Percentiles rank a stretch among this genome's conserved stretches.
Evolutionary conservation across 305 asterid genomes (phyloP).

Genomic region (Fraxinus paxiana): DNA sequence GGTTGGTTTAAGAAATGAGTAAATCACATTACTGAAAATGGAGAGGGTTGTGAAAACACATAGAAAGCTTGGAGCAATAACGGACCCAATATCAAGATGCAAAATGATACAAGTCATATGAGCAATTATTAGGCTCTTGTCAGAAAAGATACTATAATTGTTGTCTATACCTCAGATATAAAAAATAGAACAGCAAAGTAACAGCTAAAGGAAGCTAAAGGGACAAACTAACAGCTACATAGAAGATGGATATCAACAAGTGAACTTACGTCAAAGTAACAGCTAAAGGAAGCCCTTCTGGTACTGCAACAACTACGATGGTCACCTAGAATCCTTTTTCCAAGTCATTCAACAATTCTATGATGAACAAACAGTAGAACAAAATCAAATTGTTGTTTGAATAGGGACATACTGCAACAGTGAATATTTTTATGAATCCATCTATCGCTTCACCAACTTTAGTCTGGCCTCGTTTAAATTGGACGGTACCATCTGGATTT

Average conservation of each 20-base stretch:
- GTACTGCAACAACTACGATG: slow-evolving; percentile 84
- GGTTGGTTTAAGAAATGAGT: not conserved
- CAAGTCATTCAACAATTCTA: slow-evolving; percentile 25
- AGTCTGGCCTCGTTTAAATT: slow-evolving; percentile 64
- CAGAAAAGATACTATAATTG: slow-evolving; percentile 7
- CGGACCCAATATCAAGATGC: slow-evolving; percentile 4
- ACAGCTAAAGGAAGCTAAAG: too few species aligned
- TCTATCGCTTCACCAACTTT: slow-evolving; percentile 59
- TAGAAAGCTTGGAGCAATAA: slow-evolving; percentile 4
- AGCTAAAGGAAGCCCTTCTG: slow-evolving; percentile 90
- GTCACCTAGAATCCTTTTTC: slow-evolving; percentile 51
- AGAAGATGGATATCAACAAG: not conserved
- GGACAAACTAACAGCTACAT: not conserved
- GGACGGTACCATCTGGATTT: slow-evolving; percentile 48
- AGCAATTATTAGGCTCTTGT: not conserved
- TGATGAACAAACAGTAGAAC: slow-evolving; percentile 12
- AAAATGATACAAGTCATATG: not conserved
- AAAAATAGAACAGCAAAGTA: too few species aligned
- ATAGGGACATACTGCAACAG: slow-evolving; percentile 73
- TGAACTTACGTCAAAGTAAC: slow-evolving; percentile 73
- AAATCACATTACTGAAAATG: not conserved
- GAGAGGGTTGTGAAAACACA: not conserved
- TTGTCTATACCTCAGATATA: not conserved
- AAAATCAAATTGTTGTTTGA: slow-evolving; percentile 12
- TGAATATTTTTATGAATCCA: slow-evolving; percentile 70